Evolutionary conservation across 2,329 filamentous ascomycete genomes (phyloP).

Genomic region (Xylaria arbuscula): DNA sequence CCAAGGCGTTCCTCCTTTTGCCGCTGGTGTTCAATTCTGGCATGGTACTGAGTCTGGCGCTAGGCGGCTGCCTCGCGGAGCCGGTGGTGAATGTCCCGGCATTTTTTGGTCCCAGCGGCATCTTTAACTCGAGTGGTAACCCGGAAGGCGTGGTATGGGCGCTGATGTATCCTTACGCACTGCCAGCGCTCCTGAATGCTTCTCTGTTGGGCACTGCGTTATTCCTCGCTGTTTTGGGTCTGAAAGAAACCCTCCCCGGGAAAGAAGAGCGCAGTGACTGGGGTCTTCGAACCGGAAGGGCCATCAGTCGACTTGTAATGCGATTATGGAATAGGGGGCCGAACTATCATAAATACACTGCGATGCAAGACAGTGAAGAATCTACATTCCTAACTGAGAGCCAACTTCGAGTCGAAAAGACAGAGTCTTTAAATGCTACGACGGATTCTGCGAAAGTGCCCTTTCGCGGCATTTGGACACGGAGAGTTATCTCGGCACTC

Average conservation of each 20-base stretch:
- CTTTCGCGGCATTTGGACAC: conserved; percentile 47
- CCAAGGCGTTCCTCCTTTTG: conserved; percentile 57
- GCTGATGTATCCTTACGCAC: conserved; percentile 57
- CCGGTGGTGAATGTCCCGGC: conserved; percentile 54
- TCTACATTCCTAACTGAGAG: conserved; percentile 36
- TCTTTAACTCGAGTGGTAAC: conserved; percentile 49
- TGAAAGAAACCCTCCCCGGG: conserved; percentile 53
- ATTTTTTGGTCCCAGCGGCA: conserved; percentile 53
- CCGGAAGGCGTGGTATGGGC: conserved; percentile 54
- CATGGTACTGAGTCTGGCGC: conserved; percentile 55
- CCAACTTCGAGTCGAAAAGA: conserved; percentile 36
- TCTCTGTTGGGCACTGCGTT: conserved; percentile 48
- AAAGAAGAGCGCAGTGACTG: conserved; percentile 45
- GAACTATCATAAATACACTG: conserved; percentile 19
- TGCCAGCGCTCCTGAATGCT: conserved; percentile 57
- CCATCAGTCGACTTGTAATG: conserved; percentile 32
- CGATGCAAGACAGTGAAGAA: conserved; percentile 33
- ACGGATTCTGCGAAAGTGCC: conserved; percentile 18
- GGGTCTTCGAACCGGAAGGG: conserved; percentile 37
- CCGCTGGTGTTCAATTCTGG: conserved; percentile 73
- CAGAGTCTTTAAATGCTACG: not conserved
- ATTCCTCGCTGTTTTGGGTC: conserved; percentile 50
- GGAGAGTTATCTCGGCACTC: conserved; percentile 50
- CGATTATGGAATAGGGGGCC: conserved; percentile 29
- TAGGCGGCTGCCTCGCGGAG: conserved; percentile 59